Base-by-base conservation (phyloP, 2,329 filamentous ascomycete genomes). In the Emericellopsis cladophorae region DNA sequence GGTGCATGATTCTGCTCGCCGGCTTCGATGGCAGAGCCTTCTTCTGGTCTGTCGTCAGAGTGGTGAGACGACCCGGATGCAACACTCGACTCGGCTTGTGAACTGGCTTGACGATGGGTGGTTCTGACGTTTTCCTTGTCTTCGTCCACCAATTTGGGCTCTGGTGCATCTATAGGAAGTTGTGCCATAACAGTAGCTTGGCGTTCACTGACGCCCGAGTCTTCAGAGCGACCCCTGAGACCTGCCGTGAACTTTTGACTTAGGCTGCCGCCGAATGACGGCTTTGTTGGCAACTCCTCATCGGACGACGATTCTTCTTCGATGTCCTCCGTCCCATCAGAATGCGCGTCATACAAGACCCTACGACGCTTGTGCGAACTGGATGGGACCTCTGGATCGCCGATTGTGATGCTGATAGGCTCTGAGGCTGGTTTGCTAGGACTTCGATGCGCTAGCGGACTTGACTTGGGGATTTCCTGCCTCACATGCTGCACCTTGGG, bases 211-310 rank as follows among this genome's bases (percentile, higher is more conserved):
- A 29, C 12, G 4, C 26, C 26, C 26, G 26, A 29, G 26, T 29
- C 26, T 7, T 29, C 12, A 12, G 26, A 12, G 12, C 26, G 9
- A 29, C 12, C 26, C 26, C 26, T 12, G 26, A 29, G 9, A 12
- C 35, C 34, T 10, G 40, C 34, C 10, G 40, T 26, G 21, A 41
- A 41, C 21, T 26, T 37, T 10, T 41, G 40, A n/a, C 34, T 36
- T 10, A 41, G 24, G 24, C 16, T 31, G 9, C 24, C 18, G 5
- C 40, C 40, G 32, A 41, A 37, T 2, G 40, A 36, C 9, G 46
- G 48, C 14, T 37, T 45, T 35, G 42, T 49, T 5, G 45, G 44
- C 11, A 53, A 47, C 58, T 56, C 66, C 40, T 54, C 51, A 31
- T 64, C 58, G 22, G 42, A 45, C 12, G 46, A 29, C 10, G 44